Percentiles rank a stretch among this genome's conserved stretches.
Evolutionary conservation across 768 basidiomycete genomes (phyloP).

Genomic region (Termitomyces sp.): DNA sequence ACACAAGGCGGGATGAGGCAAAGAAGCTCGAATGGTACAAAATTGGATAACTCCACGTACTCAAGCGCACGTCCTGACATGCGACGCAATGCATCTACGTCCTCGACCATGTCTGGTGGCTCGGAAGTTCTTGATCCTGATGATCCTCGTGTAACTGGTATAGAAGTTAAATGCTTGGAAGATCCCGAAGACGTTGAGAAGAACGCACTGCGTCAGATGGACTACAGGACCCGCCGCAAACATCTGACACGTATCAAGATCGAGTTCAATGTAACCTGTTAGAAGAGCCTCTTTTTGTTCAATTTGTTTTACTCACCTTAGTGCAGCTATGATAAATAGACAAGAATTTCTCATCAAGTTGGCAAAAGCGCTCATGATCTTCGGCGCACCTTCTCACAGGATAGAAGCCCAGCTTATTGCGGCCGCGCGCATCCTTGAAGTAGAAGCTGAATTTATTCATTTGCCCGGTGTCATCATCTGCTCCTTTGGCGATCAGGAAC

Average conservation of each 20-base stretch:
- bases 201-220: slow-evolving; percentile 56
- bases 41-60: slow-evolving; percentile 16
- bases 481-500: slow-evolving; percentile 85
- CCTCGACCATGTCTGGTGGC: slow-evolving; percentile 32
- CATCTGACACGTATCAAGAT: slow-evolving; percentile 59
- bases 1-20: slow-evolving; percentile 9
- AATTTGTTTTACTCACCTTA: slow-evolving; percentile 7
- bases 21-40: slow-evolving; percentile 10
- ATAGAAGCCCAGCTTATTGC: slow-evolving; percentile 90
- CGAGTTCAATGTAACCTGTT: slow-evolving; percentile 72
- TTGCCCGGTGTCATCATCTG: slow-evolving; percentile 77
- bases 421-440: slow-evolving; percentile 83
- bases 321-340: slow-evolving; percentile 67
- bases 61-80: slow-evolving; percentile 21
- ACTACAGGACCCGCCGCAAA: slow-evolving; percentile 62
- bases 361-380: slow-evolving; percentile 83
- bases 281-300: slow-evolving; percentile 10
- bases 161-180: slow-evolving; percentile 40
- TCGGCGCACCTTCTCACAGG: slow-evolving; percentile 89
- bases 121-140: slow-evolving; percentile 63
- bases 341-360: slow-evolving; percentile 85
- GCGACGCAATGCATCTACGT: slow-evolving; percentile 37
- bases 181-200: slow-evolving; percentile 60
- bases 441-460: slow-evolving; percentile 90
- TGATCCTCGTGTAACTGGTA: slow-evolving; percentile 64